Conservation (phyloP, 2,329 filamentous ascomycete genomes). For the Hypoxylon sp. region DNA sequence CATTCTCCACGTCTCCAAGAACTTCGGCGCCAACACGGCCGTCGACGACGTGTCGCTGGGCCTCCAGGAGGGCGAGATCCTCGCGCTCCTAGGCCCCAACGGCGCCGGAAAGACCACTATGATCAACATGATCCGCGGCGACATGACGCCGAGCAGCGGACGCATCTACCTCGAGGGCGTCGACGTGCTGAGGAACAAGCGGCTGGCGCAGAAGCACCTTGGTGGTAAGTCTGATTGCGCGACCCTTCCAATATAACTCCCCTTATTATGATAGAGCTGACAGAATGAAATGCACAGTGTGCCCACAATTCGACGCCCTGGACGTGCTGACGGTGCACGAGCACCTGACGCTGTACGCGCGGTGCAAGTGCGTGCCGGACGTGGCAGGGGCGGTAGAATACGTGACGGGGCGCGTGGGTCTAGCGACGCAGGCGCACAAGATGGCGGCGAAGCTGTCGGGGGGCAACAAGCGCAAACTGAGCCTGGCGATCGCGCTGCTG, state of each 20-base stretch:
- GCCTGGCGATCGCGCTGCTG: slow-evolving; percentile 76
- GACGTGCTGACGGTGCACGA: slow-evolving; percentile 78
- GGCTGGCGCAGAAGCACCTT: slow-evolving; percentile 68
- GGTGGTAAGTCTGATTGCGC: slow-evolving; percentile 58
- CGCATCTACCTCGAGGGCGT: slow-evolving; percentile 74
- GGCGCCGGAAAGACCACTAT: slow-evolving; percentile 79
- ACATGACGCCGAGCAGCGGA: slow-evolving; percentile 69
- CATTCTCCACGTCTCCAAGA: slow-evolving; percentile 72
- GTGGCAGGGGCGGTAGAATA: slow-evolving; percentile 69
- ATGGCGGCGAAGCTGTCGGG: slow-evolving; percentile 75
- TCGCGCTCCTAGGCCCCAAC: slow-evolving; percentile 78
- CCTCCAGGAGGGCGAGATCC: slow-evolving; percentile 72
- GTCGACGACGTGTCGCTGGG: slow-evolving; percentile 77
- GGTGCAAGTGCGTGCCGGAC: slow-evolving; percentile 70
- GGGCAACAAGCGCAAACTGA: slow-evolving; percentile 80
- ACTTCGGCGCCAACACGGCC: slow-evolving; percentile 68
- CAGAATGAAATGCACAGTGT: slow-evolving; percentile 55
- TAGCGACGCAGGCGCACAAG: slow-evolving; percentile 66
- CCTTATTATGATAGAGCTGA: slow-evolving; percentile 1
- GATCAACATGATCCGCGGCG: slow-evolving; percentile 76
- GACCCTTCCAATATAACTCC: not conserved
- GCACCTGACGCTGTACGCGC: slow-evolving; percentile 77
- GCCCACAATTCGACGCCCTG: slow-evolving; percentile 76
- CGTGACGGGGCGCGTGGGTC: slow-evolving; percentile 71
- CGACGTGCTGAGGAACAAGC: slow-evolving; percentile 69